Evolutionary conservation across 2,329 filamentous ascomycete genomes (phyloP).

Genomic region (Botryotinia globosa): DNA sequence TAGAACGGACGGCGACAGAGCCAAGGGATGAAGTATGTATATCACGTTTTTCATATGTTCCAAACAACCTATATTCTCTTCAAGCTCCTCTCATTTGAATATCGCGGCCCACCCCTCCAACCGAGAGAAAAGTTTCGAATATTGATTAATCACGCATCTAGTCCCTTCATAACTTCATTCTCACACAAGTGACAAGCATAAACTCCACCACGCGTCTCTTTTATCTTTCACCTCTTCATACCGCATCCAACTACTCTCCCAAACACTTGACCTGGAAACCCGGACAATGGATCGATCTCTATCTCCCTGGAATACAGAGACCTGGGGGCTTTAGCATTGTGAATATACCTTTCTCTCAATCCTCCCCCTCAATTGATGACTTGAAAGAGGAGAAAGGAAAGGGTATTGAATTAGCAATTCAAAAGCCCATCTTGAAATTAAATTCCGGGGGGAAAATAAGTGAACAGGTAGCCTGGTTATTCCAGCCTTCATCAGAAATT

Average conservation of each 20-base stretch:
- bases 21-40: neutral
- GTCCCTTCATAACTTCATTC: neutral
- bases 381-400: neutral
- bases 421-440: neutral
- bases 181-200: neutral
- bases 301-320: neutral
- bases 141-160: neutral
- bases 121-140: neutral
- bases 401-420: neutral
- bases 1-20: neutral
- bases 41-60: neutral
- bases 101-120: neutral
- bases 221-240: neutral
- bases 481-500: neutral
- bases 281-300: neutral
- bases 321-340: neutral
- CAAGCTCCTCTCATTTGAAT: neutral
- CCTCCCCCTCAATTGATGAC: neutral
- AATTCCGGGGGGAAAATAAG: neutral
- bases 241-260: neutral
- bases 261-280: neutral
- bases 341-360: neutral
- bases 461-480: neutral
- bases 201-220: neutral
- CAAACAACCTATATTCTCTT: neutral